Base-by-base conservation (phyloP, 768 basidiomycete genomes). In the Termitomyces sp. region DNA sequence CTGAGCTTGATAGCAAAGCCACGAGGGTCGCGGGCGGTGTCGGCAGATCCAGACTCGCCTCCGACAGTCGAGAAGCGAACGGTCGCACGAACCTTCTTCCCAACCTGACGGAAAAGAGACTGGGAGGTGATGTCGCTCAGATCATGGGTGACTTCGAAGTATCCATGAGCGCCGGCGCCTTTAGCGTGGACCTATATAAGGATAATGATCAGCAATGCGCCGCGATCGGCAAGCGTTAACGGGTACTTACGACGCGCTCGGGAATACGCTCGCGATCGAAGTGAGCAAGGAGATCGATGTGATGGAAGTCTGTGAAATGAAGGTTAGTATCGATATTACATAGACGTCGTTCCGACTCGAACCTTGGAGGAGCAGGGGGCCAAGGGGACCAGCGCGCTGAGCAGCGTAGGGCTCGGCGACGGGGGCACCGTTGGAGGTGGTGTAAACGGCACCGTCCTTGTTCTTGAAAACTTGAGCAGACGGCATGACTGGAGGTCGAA, bases 241-340 rank as follows among this genome's bases (percentile, higher is more conserved):
- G 1, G 53, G 38, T 38, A 79, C 85, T 66, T 73, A 88, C 94
- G 65, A 92, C 89, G 74, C 94, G 92, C 81, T 96, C 94, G 15
- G 96, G 96, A 69, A 98, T 96, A 72, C 96, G 90, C 76, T 97
- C 95, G 62, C 92, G 88, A 73, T 93, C 92, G 68, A 96, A 95
- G 79, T 96, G 95, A 15, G 92, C 88, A 63, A 98, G 86, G 53
- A 90, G 79, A 76, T 94, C 93, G 70, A 96, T 88, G 75, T 91
- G 86, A 74, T 92, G 88, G 79, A 93, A 94, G 73, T 94, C 92
- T 91, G 59, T 34, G 29, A 55, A 15, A 32, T 49, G 29, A 40
- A 36, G 15, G 51, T 59, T 25, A 62, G 56, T 20, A 17, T 29
- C n/a, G 0, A 32, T 17, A 11, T 48, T 17, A 34, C 14, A 31